Evolutionary conservation across 1,139 yeast species (phyloP).

Genomic region (Diutina mesorugosa): DNA sequence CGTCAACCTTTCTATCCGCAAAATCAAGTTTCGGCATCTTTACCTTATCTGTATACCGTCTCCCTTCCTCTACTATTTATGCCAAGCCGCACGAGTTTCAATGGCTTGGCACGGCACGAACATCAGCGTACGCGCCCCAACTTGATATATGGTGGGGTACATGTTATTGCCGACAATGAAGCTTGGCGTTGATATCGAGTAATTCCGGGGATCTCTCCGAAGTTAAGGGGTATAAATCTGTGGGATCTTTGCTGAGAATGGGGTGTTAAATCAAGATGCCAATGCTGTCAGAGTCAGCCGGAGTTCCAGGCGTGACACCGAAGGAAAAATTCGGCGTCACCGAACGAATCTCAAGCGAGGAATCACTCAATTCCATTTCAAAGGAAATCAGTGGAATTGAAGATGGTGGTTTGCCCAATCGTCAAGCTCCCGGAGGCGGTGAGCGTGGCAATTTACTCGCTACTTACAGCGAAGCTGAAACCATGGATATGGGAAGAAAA

Average conservation of each 20-base stretch:
- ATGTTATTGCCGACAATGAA: background rate
- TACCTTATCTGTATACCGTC: background rate
- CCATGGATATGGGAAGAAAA: slow-evolving; percentile 55
- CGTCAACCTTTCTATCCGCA: background rate
- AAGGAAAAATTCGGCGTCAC: background rate
- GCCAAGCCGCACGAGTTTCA: background rate
- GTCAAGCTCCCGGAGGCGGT: slow-evolving; percentile 3
- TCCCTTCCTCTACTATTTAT: background rate
- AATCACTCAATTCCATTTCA: background rate
- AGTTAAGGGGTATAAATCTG: background rate
- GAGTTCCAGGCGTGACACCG: background rate
- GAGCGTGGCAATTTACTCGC: slow-evolving; percentile 44
- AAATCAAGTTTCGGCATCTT: background rate
- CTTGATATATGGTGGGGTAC: background rate
- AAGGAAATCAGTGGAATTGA: background rate
- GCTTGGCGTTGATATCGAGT: background rate
- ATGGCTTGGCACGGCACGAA: background rate
- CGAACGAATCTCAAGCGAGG: background rate
- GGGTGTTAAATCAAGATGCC: background rate
- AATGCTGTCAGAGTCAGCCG: background rate
- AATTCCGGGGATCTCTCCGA: background rate
- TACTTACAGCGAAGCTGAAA: slow-evolving; percentile 52
- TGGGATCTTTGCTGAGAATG: background rate
- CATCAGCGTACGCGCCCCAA: background rate
- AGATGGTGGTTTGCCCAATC: background rate